Conservation (phyloP, 108 stramenopile genomes). For the Fragilaria crotonensis region DNA sequence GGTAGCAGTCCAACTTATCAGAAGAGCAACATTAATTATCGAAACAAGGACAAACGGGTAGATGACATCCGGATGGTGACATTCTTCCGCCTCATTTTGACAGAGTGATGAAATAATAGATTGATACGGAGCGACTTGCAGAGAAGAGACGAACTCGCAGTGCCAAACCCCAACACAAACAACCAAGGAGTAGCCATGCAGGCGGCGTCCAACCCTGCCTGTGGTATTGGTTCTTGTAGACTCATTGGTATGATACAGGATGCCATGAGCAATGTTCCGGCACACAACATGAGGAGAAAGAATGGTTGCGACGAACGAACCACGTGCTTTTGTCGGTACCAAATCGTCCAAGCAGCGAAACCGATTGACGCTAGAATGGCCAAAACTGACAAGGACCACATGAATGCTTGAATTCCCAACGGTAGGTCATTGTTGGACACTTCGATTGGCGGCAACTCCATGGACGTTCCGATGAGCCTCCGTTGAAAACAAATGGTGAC, state of each 20-base stretch:
- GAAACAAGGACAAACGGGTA: neutral
- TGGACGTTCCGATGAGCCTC: neutral
- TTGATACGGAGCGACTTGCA: slow-evolving; percentile 51
- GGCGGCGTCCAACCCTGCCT: neutral
- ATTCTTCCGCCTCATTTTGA: neutral
- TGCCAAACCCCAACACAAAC: slow-evolving; percentile 37
- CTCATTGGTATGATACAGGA: slow-evolving; percentile 26
- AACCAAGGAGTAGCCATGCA: slow-evolving; percentile 37
- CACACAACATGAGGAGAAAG: slow-evolving; percentile 48
- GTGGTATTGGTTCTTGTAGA: slow-evolving; percentile 27
- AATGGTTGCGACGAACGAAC: slow-evolving; percentile 44
- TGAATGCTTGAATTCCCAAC: neutral
- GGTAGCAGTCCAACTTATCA: neutral
- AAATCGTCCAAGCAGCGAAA: slow-evolving; percentile 29
- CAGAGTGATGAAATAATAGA: neutral
- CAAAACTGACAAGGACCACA: neutral
- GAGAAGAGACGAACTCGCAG: slow-evolving; percentile 35
- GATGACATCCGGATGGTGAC: neutral
- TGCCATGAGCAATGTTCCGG: slow-evolving; percentile 53
- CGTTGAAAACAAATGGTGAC: neutral
- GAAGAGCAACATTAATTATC: neutral
- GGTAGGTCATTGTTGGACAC: neutral
- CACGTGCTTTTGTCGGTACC: slow-evolving; percentile 25
- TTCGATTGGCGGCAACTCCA: neutral
- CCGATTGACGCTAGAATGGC: slow-evolving; percentile 6